Conservation (phyloP, 106 monocot species). For the Dendrobium officinale region DNA sequence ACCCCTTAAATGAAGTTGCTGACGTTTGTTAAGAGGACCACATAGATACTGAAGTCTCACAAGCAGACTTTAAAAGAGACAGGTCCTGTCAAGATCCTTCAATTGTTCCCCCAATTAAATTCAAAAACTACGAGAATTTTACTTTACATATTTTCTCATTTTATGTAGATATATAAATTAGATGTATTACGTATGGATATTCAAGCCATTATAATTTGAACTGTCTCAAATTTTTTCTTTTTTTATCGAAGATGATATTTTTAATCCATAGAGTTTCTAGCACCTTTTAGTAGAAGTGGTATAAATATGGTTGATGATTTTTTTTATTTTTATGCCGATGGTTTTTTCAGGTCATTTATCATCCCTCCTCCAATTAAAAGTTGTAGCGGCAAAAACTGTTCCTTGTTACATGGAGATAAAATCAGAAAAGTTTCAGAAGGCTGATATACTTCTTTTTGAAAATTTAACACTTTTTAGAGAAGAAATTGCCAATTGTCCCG, state of each 20-base stretch:
- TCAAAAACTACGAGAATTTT: neutral
- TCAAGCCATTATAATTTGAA: neutral
- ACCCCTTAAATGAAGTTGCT: neutral
- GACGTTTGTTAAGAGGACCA: neutral
- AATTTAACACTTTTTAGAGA: slow-evolving; percentile 63
- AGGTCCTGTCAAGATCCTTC: neutral
- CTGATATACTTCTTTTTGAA: slow-evolving; percentile 67
- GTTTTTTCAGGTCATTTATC: slow-evolving; percentile 60
- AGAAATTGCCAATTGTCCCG: slow-evolving; percentile 65
- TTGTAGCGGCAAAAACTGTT: slow-evolving; percentile 34
- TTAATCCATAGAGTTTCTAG: neutral
- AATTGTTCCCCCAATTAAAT: neutral
- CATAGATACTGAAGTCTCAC: neutral
- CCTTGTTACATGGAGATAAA: slow-evolving; percentile 17
- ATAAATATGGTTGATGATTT: neutral
- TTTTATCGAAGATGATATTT: neutral
- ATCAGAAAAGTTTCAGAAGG: slow-evolving; percentile 16
- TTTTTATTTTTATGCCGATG: neutral
- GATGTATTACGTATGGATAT: neutral
- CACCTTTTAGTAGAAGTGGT: neutral
- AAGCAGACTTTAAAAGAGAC: neutral
- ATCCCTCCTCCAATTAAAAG: slow-evolving; percentile 62
- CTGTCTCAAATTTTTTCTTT: neutral
- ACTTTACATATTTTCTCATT: slow-evolving; percentile 1
- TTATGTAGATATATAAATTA: neutral